phyloP scores from a whole-genome alignment of 2,329 filamentous ascomycete genomes.

The Cladophialophora psammophila region DNA sequence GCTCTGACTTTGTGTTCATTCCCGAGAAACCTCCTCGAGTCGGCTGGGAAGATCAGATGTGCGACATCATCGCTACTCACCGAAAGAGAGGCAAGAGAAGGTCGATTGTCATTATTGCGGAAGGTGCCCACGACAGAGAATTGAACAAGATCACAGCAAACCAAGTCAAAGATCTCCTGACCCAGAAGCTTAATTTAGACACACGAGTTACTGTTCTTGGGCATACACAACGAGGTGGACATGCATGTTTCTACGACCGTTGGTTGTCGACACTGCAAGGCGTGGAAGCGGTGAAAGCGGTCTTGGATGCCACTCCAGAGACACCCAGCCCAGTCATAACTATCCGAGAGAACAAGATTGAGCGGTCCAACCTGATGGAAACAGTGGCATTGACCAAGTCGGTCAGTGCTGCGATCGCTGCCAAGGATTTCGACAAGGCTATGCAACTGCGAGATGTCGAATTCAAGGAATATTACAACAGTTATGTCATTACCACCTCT shows the following conservation, averaged over 20 bases:
- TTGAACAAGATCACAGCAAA: slow-evolving; percentile 82
- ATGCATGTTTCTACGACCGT: slow-evolving; percentile 91
- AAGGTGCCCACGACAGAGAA: slow-evolving; percentile 86
- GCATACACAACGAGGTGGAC: slow-evolving; percentile 95
- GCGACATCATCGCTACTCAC: slow-evolving; percentile 77
- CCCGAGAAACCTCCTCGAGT: slow-evolving; percentile 88
- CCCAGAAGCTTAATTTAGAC: slow-evolving; percentile 80
- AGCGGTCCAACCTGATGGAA: slow-evolving; percentile 85
- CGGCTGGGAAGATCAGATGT: slow-evolving; percentile 92
- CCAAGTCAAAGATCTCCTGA: slow-evolving; percentile 88
- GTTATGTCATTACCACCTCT: slow-evolving; percentile 89
- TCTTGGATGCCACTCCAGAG: slow-evolving; percentile 86
- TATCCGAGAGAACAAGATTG: slow-evolving; percentile 97
- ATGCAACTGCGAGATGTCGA: slow-evolving; percentile 91
- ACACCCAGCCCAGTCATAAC: slow-evolving; percentile 94
- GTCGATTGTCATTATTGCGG: slow-evolving; percentile 97
- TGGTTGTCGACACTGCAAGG: slow-evolving; percentile 93
- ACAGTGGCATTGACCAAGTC: slow-evolving; percentile 86
- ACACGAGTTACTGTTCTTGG: slow-evolving; percentile 94
- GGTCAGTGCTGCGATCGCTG: slow-evolving; percentile 80
- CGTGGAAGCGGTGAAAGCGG: slow-evolving; percentile 90
- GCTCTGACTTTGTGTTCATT: slow-evolving; percentile 96
- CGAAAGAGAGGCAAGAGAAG: slow-evolving; percentile 89
- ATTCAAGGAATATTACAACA: slow-evolving; percentile 89
- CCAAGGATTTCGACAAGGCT: slow-evolving; percentile 83